A percentile compares a stretch with the other conserved stretches of the same genome.
These are phyloP conservation scores for Sporothrix schenckii DNA, from an alignment of 2,329 filamentous ascomycete species.

Conservation along the genomic window DNA sequence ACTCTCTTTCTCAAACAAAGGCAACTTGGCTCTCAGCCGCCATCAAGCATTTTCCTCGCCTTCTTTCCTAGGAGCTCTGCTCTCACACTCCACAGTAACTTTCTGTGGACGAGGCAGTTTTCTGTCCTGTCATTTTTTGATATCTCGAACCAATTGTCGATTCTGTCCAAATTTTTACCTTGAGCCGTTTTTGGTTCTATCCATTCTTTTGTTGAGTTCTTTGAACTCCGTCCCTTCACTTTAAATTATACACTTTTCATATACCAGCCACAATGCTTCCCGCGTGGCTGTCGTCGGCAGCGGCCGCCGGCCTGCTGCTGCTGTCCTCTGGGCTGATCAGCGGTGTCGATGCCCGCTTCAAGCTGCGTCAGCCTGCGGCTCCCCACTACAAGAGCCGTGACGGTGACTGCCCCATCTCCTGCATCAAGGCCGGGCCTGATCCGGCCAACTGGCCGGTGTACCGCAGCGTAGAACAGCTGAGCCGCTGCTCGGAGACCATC, in stretches of 20 bases:
- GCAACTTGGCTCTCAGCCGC: constrained; percentile 3
- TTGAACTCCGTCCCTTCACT: too few relatives aligned
- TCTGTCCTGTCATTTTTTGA: not conserved
- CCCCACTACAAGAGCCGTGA: constrained; percentile 27
- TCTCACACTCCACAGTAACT: too few relatives aligned
- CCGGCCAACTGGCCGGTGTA: constrained; percentile 32
- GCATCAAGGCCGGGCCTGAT: constrained; percentile 22
- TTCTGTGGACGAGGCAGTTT: not conserved
- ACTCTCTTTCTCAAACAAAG: not conserved
- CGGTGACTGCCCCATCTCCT: constrained; percentile 29
- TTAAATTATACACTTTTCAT: too few relatives aligned
- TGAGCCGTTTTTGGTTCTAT: not conserved
- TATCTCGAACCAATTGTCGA: not conserved
- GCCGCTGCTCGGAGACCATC: constrained; percentile 29
- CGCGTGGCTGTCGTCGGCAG: constrained; percentile 20
- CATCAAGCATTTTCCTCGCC: not conserved
- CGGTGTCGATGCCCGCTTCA: not conserved
- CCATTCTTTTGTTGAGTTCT: not conserved
- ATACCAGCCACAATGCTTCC: constrained; percentile 4
- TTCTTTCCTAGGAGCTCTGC: not conserved
- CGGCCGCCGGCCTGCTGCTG: constrained; percentile 4
- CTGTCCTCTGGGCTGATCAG: constrained; percentile 19
- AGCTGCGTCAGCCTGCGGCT: constrained; percentile 15
- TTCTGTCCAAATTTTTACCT: not conserved
- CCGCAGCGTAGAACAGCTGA: constrained; percentile 23